Percentiles rank a stretch among this genome's conserved stretches.
These are phyloP conservation scores for Kernera saxatilis DNA, from an alignment of 345 rosid genomes.

Conservation along the genomic window DNA sequence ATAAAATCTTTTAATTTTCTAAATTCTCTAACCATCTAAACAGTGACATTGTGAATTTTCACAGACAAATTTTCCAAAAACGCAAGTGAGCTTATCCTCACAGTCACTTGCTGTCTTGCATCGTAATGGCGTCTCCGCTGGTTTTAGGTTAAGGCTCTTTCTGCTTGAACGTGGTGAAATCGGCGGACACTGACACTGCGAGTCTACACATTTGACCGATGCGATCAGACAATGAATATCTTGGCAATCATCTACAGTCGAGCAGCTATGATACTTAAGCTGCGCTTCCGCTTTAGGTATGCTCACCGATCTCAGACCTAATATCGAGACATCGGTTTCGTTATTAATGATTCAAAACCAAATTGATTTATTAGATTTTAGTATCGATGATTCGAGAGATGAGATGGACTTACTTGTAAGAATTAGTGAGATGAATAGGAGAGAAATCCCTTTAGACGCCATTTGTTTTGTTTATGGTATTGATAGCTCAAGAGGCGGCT, in stretches of 20 bases:
- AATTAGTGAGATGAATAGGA: slow-evolving; percentile 10
- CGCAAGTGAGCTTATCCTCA: slow-evolving; percentile 14
- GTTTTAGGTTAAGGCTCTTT: background rate
- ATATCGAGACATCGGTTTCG: background rate
- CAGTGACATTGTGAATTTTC: slow-evolving; percentile 7
- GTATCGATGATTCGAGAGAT: background rate
- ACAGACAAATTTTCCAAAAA: slow-evolving; percentile 5
- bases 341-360: background rate
- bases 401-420: slow-evolving; percentile 13
- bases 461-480: background rate
- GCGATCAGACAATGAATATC: background rate
- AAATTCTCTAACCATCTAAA: background rate
- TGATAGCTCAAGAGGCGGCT: background rate
- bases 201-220: background rate
- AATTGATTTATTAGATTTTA: background rate
- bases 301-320: slow-evolving; percentile 1
- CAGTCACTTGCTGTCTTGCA: slow-evolving; percentile 17
- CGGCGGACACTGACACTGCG: background rate
- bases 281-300: background rate
- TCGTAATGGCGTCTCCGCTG: background rate
- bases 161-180: background rate
- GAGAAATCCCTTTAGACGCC: slow-evolving; percentile 2
- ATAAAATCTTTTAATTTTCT: background rate
- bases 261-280: background rate
- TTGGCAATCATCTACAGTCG: slow-evolving; percentile 1